These are phyloP conservation scores for Monosporascus sp. DNA, from an alignment of 2,329 filamentous ascomycete species.

Conservation along the genomic window DNA sequence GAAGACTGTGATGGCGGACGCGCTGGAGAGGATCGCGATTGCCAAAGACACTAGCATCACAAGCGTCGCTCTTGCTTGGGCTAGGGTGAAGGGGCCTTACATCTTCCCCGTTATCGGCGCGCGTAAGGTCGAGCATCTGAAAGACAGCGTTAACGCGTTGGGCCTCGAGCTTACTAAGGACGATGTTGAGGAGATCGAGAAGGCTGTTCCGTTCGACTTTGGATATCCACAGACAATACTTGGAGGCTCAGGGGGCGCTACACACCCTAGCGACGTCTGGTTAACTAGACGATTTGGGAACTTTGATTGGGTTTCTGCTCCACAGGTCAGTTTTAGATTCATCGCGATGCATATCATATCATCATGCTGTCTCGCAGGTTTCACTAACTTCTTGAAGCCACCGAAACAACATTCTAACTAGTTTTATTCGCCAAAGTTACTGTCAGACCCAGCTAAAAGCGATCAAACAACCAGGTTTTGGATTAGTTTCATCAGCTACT, in stretches of 20 bases:
- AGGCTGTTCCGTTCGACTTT: slow-evolving; percentile 40
- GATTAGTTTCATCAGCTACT: too few relatives aligned
- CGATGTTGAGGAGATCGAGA: slow-evolving; percentile 53
- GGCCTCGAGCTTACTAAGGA: slow-evolving; percentile 42
- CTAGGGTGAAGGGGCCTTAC: slow-evolving; percentile 50
- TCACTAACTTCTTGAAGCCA: too few relatives aligned
- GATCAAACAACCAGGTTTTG: too few relatives aligned
- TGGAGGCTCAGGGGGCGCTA: slow-evolving; percentile 2
- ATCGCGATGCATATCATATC: too few relatives aligned
- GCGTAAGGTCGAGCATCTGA: slow-evolving; percentile 51
- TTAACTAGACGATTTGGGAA: slow-evolving; percentile 2
- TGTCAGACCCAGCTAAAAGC: too few relatives aligned
- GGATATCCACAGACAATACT: slow-evolving; percentile 46
- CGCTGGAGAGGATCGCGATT: slow-evolving; percentile 6
- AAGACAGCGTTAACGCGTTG: slow-evolving; percentile 50
- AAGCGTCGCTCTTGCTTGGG: slow-evolving; percentile 51
- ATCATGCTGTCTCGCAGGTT: too few relatives aligned
- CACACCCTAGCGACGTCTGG: slow-evolving; percentile 5
- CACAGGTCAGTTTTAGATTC: not conserved
- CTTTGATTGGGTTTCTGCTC: slow-evolving; percentile 6
- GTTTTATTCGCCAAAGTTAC: too few relatives aligned
- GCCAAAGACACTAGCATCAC: slow-evolving; percentile 28
- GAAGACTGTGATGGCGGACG: not conserved
- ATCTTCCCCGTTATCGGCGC: slow-evolving; percentile 55
- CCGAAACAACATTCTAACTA: too few relatives aligned